Base-by-base conservation (phyloP, 2,329 filamentous ascomycete species). In the Graphilbum fragrans region DNA sequence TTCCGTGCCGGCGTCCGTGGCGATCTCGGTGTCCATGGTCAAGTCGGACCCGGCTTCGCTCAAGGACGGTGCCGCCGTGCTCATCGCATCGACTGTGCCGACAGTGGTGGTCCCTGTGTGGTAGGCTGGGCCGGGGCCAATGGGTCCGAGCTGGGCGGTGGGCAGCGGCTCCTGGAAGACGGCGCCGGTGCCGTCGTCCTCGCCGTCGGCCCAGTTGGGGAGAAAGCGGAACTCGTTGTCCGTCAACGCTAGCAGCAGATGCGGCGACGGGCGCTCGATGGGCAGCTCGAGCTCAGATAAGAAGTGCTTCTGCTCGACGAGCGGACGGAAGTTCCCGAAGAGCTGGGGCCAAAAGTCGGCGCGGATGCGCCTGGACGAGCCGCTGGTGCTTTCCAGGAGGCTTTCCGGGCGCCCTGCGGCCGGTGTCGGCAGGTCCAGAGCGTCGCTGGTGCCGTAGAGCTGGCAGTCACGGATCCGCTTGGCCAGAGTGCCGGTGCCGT, bases 141-240 rank as follows among this genome's bases (percentile, higher is more conserved):
- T 60, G 2, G 67, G 65, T 0, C 66, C 67, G 52, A 67, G 58
- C 1, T 63, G 56, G 1, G 67, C 56, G 1, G 58, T 57, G 0
- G 67, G 67, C 12, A 69, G 56, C 3, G 48, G 47, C 0, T 55
- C 43, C 46, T 67, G 62, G 41, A 67, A 70, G 2, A 73, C 67
- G 6, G 66, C 67, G 19, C 69, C 67, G 5, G 65, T 69, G 16
- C 64, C 65, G 47, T 74, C 70, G 44, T 74, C 62, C 35, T 60
- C 55, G 1, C 63, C 79, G 4, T 72, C 77, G 0, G 76, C 77
- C 77, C 77, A 83, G 4, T 82, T 59, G 0, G 80, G 78, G 3
- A 83, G 62, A 47, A 69, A 82, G 43, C 71, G 71, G 48, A 73
- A 67, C 57, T 84, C 79, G 2, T 70, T 4, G 8, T 73, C 65